Base-by-base conservation (phyloP, 129 eudicot genomes). In the Calendula officinalis region DNA sequence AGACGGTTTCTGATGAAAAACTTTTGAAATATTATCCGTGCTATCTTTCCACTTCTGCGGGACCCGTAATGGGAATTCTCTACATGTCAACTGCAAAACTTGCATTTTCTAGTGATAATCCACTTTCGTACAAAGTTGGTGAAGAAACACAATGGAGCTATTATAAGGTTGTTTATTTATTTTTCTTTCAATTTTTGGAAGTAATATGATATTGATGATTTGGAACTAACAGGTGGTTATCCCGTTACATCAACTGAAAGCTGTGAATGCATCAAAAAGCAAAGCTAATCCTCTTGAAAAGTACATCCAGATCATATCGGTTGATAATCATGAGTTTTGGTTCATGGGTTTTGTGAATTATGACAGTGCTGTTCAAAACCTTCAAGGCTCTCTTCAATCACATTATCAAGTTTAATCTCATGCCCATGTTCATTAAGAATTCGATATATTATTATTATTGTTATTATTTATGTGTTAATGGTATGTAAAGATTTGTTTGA, bases 11-110 rank as follows among this genome's bases (percentile, higher is more conserved):
- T 5, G 96, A 81, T 52, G 98, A 91, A 62, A 69, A 84, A 71
- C 88, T 91, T 17, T 46, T 82, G 44, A 91, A 83, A 47, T 78
- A 77, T 44, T 91, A 78, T 70, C 91, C 96, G 2, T 91, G 98
- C 77, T 91, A 91, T 72, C 83, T 91, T 47, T 91, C 98, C 59
- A 91, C 98, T 14, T 91, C 98, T 71, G 96, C 96, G 36, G 98
- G 98, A 37, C 98, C 98, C 4, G 96, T 91, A 37, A 83, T 85
- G 88, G 98, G 98, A 61, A 73, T 76, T 53, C 64, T 87, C n/a
- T 91, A 91, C 75, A 62, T 82, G 70, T 91, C 98, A 52, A 76
- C 88, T 12, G 96, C 84, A 60, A 91, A 91, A 62, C 79, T 91
- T 7, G 98, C 96, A 40, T 91, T 91, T 80, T 82, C 80, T 44